Evolutionary conservation across 331 rosid species (phyloP), one percentile per base, ranked within the genome.

Genomic region (Malus hybrid): DNA sequence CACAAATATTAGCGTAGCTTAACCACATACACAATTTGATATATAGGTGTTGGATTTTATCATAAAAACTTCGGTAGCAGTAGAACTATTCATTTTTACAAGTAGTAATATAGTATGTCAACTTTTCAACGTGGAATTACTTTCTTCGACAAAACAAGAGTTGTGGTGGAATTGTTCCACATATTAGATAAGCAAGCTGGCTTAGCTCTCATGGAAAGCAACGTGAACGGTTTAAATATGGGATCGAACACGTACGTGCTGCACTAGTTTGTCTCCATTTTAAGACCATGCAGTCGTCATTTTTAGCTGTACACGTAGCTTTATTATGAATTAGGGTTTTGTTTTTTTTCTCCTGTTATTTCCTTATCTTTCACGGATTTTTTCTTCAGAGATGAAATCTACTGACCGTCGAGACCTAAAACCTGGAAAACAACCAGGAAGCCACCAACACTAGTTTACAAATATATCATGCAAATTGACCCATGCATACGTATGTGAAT

Each of bases 341-440:
- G 5, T 29, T 2, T 8, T 65, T 20, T 10, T 29, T 29, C 5
- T 50, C 16, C 29, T 54, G 61, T 31, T 22, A 36, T 66, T 66
- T 76, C 66, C 6, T 66, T 76, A 22, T 66, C 73, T 8, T 11
- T 66, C 73, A 66, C 57, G 73, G 73, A 54, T 34, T 54, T 11
- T 34, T 14, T 5, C 12, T 18, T 15, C 70, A 8, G 57, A 56
- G 2, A 9, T 1, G 22, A 56, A 71, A 7, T 4, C 42, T 31
- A 29, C 18, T 16, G 50, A 54, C 20, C 57, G 20, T 52, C 20
- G 20, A 52, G 20, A 15, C 4, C 42, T 50, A 56, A n/a, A 42
- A 33, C n/a, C 33, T 71, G 75, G 54, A 28, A 19, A 71, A 71
- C 11, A 29, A 29, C 12, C 44, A 61, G 4, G 19, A 27, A 24